These are phyloP conservation scores for Eimeria brunetti DNA, from an alignment of 169 alveolate species.

Conservation along the genomic window DNA sequence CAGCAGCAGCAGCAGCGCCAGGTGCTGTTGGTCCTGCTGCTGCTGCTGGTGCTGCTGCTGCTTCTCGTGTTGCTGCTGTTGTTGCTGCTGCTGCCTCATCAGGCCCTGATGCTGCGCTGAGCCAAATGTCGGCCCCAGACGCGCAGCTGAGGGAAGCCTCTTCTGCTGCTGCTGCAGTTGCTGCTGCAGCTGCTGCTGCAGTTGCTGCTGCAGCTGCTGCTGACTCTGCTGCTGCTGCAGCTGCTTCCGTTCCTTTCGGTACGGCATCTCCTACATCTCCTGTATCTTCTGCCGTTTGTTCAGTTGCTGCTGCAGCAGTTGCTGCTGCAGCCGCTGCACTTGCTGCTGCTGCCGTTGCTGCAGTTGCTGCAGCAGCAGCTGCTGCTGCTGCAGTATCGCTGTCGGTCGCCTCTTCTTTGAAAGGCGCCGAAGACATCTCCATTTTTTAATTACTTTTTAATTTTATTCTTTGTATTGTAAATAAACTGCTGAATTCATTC, in stretches of 20 bases:
- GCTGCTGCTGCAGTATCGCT: not conserved
- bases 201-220: not conserved
- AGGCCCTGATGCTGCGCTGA: not conserved
- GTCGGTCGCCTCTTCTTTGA: too few species aligned
- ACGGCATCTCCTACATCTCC: not conserved
- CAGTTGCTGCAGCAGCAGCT: not conserved
- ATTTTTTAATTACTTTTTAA: too few species aligned
- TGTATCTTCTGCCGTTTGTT: not conserved
- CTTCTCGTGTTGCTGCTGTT: constrained; percentile 15
- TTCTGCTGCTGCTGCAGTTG: constrained; percentile 17
- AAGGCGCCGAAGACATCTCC: not conserved
- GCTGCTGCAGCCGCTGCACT: not conserved
- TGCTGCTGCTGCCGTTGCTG: not conserved
- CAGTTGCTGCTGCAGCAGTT: constrained; percentile 21
- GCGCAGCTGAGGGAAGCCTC: too few species aligned
- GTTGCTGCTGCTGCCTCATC: not conserved
- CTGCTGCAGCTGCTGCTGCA: not conserved
- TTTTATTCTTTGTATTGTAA: not conserved
- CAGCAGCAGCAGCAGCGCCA: not conserved
- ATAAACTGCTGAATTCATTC: not conserved
- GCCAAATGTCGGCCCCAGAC: not conserved
- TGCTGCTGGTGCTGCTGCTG: not conserved
- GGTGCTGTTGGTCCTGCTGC: not conserved
- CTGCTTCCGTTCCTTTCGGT: not conserved
- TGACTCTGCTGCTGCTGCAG: constrained; percentile 11